Evolutionary conservation across 129 eudicot genomes (phyloP).

Genomic region (Ambrosia artemisiifolia): DNA sequence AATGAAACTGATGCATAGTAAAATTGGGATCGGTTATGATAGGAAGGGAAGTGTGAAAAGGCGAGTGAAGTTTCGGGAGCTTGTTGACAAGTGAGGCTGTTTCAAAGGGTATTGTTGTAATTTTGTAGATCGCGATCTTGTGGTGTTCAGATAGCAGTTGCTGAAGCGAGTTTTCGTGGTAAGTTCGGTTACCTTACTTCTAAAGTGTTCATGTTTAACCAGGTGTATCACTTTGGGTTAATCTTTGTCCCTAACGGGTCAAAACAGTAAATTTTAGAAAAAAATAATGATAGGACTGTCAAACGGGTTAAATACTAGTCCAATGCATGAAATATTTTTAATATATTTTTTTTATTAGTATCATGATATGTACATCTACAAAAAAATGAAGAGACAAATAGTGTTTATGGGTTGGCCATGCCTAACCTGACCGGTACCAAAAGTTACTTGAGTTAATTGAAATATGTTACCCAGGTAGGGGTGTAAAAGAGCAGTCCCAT

Average conservation of each 20-base stretch:
- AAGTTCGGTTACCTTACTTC: not conserved
- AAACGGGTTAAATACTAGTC: too few species aligned
- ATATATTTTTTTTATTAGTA: too few species aligned
- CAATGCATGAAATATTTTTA: too few species aligned
- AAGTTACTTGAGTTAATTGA: too few species aligned
- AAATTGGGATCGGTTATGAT: constrained; percentile 92
- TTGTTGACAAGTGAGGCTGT: constrained; percentile 44
- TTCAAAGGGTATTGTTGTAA: not conserved
- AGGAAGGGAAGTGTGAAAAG: constrained; percentile 74
- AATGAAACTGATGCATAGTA: constrained; percentile 84
- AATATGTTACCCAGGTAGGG: too few species aligned
- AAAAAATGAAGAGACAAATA: too few species aligned
- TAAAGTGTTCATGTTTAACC: not conserved
- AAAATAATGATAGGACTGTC: too few species aligned
- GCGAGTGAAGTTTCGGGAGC: constrained; percentile 68
- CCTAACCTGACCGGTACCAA: too few species aligned
- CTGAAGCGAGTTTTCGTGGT: not conserved
- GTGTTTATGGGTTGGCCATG: too few species aligned
- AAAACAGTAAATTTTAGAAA: not conserved
- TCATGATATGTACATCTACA: too few species aligned
- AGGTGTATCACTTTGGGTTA: not conserved
- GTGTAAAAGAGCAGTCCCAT: too few species aligned
- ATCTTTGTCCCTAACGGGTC: not conserved
- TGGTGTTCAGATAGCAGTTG: not conserved
- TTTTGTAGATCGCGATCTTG: not conserved